Conservation (phyloP, 345 rosid species). For the Sisymbrium irio region DNA sequence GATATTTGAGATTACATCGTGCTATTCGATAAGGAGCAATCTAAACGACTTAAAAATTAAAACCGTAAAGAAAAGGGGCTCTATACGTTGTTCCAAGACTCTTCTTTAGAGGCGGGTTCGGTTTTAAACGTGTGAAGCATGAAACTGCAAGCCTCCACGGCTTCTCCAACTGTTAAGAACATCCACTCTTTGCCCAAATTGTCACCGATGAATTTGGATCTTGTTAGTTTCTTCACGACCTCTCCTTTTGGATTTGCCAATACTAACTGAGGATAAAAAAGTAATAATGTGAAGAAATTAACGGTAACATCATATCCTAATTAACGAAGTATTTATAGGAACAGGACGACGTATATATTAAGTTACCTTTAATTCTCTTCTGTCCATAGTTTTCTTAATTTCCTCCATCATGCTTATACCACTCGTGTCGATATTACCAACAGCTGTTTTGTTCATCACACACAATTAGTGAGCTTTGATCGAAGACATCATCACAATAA, state of each 20-base stretch:
- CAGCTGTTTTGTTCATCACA: constrained; percentile 43
- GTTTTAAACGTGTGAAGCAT: constrained; percentile 60
- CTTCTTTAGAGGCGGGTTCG: constrained; percentile 30
- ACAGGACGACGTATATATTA: background rate
- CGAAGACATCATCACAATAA: background rate
- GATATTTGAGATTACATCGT: constrained; percentile 5
- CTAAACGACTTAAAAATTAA: background rate
- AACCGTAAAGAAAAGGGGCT: background rate
- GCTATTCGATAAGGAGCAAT: constrained; percentile 2
- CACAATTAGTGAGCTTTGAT: background rate
- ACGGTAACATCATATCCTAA: background rate
- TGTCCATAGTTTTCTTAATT: constrained; percentile 52
- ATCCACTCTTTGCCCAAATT: constrained; percentile 75
- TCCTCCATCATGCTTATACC: constrained; percentile 94
- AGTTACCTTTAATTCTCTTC: constrained; percentile 67
- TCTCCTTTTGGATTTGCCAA: constrained; percentile 42
- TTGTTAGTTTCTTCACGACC: constrained; percentile 37
- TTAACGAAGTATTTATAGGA: background rate
- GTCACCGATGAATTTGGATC: constrained; percentile 27
- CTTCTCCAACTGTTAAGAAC: constrained; percentile 79
- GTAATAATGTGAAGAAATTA: background rate
- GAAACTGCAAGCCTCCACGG: constrained; percentile 76
- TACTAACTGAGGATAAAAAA: constrained; percentile 20
- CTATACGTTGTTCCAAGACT: constrained; percentile 40
- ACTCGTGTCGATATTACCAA: constrained; percentile 89